Evolutionary conservation across 2,329 filamentous ascomycete species (phyloP).

Genomic region (Aspergillus sp.): DNA sequence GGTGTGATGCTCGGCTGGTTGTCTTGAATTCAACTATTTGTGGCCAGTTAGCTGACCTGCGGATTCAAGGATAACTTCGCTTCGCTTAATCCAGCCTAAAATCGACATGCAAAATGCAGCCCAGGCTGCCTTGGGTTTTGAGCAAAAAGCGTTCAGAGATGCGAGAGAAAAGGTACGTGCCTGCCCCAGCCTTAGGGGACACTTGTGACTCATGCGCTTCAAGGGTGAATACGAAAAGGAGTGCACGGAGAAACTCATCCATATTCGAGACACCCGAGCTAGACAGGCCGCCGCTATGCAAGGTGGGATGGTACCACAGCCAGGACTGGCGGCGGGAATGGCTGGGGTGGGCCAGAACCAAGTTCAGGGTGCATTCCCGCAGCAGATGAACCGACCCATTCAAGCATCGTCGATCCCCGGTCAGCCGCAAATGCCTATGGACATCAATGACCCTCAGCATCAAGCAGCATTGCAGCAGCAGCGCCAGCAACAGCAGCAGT

Average conservation of each 20-base stretch:
- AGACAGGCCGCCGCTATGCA: constrained; percentile 35
- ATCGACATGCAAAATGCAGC: constrained; percentile 30
- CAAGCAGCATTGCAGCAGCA: constrained; percentile 24
- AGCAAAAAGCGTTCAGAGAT: constrained; percentile 37
- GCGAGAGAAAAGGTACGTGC: constrained; percentile 24
- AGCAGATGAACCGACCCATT: constrained; percentile 43
- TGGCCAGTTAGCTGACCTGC: constrained; percentile 5
- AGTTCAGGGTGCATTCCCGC: constrained; percentile 37
- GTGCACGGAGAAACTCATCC: constrained; percentile 35
- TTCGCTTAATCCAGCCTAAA: constrained; percentile 37
- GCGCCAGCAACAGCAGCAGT: constrained; percentile 13
- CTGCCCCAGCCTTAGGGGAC: not conserved
- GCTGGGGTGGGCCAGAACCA: constrained; percentile 29
- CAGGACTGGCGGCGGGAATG: constrained; percentile 21
- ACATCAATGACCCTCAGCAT: constrained; percentile 24
- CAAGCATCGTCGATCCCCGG: constrained; percentile 41
- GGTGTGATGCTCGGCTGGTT: not conserved
- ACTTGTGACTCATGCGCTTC: constrained; percentile 1
- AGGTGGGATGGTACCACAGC: constrained; percentile 30
- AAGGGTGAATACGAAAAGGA: constrained; percentile 37
- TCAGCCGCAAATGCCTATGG: constrained; percentile 30
- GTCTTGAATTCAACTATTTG: not conserved
- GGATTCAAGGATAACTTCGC: constrained; percentile 32
- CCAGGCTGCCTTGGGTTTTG: constrained; percentile 35
- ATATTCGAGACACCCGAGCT: constrained; percentile 37